phyloP scores from a whole-genome alignment of 306 rosid species.

The Acacia crassicarpa region DNA sequence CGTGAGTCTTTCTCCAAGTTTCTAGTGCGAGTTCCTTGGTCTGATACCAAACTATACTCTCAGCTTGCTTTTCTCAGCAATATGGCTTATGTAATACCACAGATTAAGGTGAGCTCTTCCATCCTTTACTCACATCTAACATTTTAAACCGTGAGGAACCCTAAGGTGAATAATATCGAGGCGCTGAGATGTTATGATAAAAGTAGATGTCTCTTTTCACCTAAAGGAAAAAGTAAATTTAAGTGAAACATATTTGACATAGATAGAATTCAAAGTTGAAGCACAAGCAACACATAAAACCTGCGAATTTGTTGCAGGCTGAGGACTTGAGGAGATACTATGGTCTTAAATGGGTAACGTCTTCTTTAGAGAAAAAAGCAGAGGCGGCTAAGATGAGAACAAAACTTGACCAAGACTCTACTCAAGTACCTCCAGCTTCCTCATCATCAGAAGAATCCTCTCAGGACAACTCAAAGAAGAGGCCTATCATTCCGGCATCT shows the following conservation, averaged over 20 bases:
- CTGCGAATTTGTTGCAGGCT: constrained; percentile 53
- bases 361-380: constrained; percentile 75
- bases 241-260: too few species aligned
- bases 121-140: too few species aligned
- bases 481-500: constrained; percentile 35
- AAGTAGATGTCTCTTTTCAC: too few species aligned
- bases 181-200: too few species aligned
- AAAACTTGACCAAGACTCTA: constrained; percentile 52
- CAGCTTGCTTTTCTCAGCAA: constrained; percentile 76
- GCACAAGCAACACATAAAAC: not conserved
- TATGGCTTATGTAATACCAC: constrained; percentile 83
- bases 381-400: constrained; percentile 50
- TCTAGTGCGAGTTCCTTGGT: constrained; percentile 67
- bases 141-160: too few species aligned
- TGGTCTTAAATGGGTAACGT: constrained; percentile 69
- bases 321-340: constrained; percentile 61
- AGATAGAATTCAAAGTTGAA: not conserved
- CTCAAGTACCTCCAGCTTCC: constrained; percentile 35
- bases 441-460: constrained; percentile 8
- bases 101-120: constrained; percentile 48
- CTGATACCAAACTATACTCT: constrained; percentile 69
- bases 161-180: too few species aligned
- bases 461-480: constrained; percentile 38
- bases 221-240: too few species aligned
- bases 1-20: constrained; percentile 55